Percentiles rank a stretch among this genome's conserved stretches.
phyloP scores from a whole-genome alignment of 257 asterid species.

The Ophiorrhiza pumila region DNA sequence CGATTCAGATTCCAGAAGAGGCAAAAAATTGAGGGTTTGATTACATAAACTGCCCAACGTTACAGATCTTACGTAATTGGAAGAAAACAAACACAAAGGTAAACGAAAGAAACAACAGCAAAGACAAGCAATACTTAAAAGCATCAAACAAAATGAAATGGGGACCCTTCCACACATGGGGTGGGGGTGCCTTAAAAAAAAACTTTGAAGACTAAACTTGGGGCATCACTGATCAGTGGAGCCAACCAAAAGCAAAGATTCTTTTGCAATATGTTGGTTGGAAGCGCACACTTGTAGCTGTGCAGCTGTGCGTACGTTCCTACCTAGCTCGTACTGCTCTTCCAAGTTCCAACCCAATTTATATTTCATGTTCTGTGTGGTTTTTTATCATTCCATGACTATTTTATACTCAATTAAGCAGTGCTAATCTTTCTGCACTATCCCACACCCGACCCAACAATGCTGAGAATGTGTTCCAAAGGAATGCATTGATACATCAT shows the following conservation, averaged over 20 bases:
- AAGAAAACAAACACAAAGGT: conserved; percentile 29
- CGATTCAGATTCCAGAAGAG: too few relatives aligned
- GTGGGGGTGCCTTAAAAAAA: conserved; percentile 48
- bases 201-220: background rate
- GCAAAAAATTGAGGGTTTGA: background rate
- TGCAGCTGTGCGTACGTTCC: conserved; percentile 18
- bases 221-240: conserved; percentile 37
- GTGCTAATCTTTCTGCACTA: background rate
- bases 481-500: background rate
- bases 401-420: background rate
- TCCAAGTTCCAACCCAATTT: background rate
- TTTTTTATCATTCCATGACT: background rate
- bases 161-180: conserved; percentile 98
- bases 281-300: conserved; percentile 47
- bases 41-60: background rate
- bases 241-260: conserved; percentile 74
- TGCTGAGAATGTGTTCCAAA: conserved; percentile 12
- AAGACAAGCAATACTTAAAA: conserved; percentile 46
- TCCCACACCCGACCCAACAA: conserved; percentile 10
- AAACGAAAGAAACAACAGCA: conserved; percentile 50
- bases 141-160: conserved; percentile 49
- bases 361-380: background rate
- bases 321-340: conserved; percentile 6
- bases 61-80: background rate
- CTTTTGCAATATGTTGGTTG: conserved; percentile 79